Conservation (phyloP, 2,329 filamentous ascomycete species). For the Cladophialophora chaetospira region DNA sequence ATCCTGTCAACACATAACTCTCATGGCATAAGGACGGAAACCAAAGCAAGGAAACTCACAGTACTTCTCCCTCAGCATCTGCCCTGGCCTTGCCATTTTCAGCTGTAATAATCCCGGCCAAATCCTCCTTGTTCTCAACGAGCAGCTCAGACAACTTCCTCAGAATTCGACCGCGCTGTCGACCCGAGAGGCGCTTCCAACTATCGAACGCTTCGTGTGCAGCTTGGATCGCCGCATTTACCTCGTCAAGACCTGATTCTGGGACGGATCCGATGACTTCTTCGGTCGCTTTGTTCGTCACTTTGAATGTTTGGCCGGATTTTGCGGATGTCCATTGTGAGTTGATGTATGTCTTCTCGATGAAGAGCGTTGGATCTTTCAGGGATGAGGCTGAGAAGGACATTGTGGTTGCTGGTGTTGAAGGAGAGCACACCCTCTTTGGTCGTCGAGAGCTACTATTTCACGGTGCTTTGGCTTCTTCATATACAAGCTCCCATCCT, state of each 20-base stretch:
- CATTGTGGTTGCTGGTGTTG: conserved; percentile 5
- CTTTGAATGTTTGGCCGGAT: conserved; percentile 88
- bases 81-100: conserved; percentile 34
- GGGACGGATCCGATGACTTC: conserved; percentile 80
- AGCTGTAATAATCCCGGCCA: conserved; percentile 54
- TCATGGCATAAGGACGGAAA: not conserved
- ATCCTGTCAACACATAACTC: not conserved
- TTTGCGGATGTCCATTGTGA: conserved; percentile 72
- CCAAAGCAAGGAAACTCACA: not conserved
- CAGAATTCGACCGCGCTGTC: conserved; percentile 63
- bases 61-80: conserved; percentile 60
- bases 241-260: conserved; percentile 74
- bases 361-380: conserved; percentile 21
- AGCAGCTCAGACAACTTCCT: conserved; percentile 68
- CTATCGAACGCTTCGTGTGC: conserved; percentile 68
- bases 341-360: conserved; percentile 27
- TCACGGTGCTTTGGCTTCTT: too few species aligned
- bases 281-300: conserved; percentile 77
- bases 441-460: too few species aligned
- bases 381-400: conserved; percentile 17
- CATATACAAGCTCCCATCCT: too few species aligned
- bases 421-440: too few species aligned
- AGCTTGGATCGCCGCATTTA: conserved; percentile 77
- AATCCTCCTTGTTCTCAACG: conserved; percentile 64
- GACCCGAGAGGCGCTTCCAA: conserved; percentile 61